Percentiles rank a stretch among this genome's conserved stretches.
phyloP scores from a whole-genome alignment of 1,284 basidiomycete species.

The Papiliotrema laurentii region DNA sequence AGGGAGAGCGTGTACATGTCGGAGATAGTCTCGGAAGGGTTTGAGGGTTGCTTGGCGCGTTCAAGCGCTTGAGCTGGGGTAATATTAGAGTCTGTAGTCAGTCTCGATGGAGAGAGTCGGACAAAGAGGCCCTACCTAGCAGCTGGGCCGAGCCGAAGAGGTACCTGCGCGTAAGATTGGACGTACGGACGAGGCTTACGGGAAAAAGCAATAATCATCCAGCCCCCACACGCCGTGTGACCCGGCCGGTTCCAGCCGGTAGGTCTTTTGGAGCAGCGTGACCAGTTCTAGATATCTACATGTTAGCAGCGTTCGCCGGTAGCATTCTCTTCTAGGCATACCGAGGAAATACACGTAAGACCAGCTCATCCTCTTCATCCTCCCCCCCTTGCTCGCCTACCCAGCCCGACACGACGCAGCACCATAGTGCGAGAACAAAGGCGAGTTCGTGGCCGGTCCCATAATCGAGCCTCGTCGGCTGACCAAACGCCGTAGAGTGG shows the following conservation, averaged over 20 bases:
- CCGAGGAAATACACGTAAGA: conserved; percentile 47
- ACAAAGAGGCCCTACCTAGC: conserved; percentile 45
- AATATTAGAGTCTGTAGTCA: conserved; percentile 16
- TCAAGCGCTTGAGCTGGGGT: conserved; percentile 26
- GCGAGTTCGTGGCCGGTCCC: conserved; percentile 93
- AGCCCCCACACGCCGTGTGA: conserved; percentile 98
- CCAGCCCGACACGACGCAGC: conserved; percentile 40
- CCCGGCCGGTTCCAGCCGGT: conserved; percentile 90
- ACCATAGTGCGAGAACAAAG: conserved; percentile 70
- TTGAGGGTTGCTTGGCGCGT: conserved; percentile 15
- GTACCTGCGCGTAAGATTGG: conserved; percentile 52
- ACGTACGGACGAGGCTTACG: conserved; percentile 33
- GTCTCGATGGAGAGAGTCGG: background rate
- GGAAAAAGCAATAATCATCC: conserved; percentile 87
- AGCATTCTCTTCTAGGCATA: conserved; percentile 13
- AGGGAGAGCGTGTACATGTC: conserved; percentile 82
- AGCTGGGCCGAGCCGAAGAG: conserved; percentile 89
- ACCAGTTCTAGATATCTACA: conserved; percentile 69
- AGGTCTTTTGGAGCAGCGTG: conserved; percentile 82
- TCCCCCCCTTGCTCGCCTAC: conserved; percentile 19
- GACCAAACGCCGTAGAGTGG: conserved; percentile 68
- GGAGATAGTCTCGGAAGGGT: conserved; percentile 48
- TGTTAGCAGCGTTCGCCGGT: background rate
- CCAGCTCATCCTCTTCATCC: conserved; percentile 45
- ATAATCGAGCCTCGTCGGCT: conserved; percentile 88